These are phyloP conservation scores for Pseudocercospora pini-densiflorae DNA, from an alignment of 2,329 filamentous ascomycete species.

Conservation along the genomic window DNA sequence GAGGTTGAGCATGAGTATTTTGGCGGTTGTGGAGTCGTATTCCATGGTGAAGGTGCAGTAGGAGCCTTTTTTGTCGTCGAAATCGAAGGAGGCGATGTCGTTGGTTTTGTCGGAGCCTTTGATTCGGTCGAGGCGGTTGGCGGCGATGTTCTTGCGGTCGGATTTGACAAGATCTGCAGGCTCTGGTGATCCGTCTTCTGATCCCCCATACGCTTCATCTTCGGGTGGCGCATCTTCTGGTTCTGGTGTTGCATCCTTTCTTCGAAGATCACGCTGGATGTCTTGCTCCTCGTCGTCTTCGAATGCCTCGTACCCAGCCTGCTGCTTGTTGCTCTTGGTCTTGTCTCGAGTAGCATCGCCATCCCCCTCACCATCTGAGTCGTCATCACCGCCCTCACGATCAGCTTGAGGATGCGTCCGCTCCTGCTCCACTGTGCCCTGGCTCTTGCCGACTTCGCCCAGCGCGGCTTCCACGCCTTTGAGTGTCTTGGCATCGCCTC, in stretches of 20 bases:
- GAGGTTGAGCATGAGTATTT: constrained; percentile 89
- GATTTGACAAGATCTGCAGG: constrained; percentile 34
- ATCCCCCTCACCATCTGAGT: constrained; percentile 65
- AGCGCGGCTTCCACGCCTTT: constrained; percentile 67
- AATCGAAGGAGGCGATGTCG: constrained; percentile 77
- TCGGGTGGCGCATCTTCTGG: constrained; percentile 59
- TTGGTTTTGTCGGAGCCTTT: constrained; percentile 60
- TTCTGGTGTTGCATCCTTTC: constrained; percentile 33
- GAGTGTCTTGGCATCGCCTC: constrained; percentile 61
- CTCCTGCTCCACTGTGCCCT: constrained; percentile 60
- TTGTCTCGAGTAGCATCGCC: constrained; percentile 69
- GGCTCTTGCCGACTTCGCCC: constrained; percentile 73
- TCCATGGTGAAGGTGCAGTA: constrained; percentile 83
- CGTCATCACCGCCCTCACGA: constrained; percentile 67
- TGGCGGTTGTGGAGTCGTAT: constrained; percentile 79
- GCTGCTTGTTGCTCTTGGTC: constrained; percentile 73
- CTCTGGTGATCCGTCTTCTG: constrained; percentile 45
- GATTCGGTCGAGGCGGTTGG: constrained; percentile 66
- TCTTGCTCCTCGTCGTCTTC: constrained; percentile 91
- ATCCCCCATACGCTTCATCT: constrained; percentile 58
- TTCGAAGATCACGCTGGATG: constrained; percentile 68
- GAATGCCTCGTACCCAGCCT: constrained; percentile 86
- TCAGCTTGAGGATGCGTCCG: constrained; percentile 49
- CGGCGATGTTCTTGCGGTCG: constrained; percentile 46
- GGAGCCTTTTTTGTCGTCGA: constrained; percentile 73